A percentile compares a stretch with the other conserved stretches of the same genome.
Evolutionary conservation across 805 yeast species (phyloP).

Genomic region (Wickerhamiella dianesei): DNA sequence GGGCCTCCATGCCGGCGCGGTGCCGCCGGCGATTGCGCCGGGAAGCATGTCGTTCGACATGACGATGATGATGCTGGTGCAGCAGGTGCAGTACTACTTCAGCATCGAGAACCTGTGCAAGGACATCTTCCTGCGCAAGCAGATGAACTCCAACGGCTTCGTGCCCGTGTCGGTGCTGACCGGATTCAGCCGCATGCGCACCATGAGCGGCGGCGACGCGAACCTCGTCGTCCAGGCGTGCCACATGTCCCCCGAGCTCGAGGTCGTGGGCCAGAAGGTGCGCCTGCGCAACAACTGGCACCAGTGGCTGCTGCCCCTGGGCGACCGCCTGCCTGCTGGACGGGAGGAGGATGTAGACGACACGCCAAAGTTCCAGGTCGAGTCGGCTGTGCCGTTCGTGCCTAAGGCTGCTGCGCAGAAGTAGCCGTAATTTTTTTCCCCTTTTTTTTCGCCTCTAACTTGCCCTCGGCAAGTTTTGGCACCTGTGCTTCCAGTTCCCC

Average conservation of each 20-base stretch:
- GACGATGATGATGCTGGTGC: slow-evolving; percentile 24
- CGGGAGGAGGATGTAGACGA: slow-evolving; percentile 28
- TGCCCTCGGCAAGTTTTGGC: not conserved
- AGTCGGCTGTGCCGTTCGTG: slow-evolving; percentile 27
- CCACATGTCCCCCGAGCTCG: slow-evolving; percentile 39
- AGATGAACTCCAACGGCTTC: slow-evolving; percentile 68
- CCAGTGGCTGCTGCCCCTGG: slow-evolving; percentile 54
- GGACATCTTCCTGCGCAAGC: slow-evolving; percentile 69
- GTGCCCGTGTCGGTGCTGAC: slow-evolving; percentile 50
- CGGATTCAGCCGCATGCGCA: slow-evolving; percentile 61
- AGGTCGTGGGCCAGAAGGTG: slow-evolving; percentile 40
- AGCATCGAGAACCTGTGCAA: slow-evolving; percentile 74
- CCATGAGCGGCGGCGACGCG: slow-evolving; percentile 44
- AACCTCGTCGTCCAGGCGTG: slow-evolving; percentile 43
- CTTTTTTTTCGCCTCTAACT: not conserved
- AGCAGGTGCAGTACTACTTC: slow-evolving; percentile 83
- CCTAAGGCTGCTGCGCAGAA: slow-evolving; percentile 13
- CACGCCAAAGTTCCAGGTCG: slow-evolving; percentile 23
- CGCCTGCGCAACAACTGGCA: slow-evolving; percentile 46
- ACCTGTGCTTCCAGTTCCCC: not conserved
- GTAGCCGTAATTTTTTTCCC: not conserved
- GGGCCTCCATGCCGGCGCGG: not conserved
- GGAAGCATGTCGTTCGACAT: slow-evolving; percentile 2
- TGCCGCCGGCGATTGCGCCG: slow-evolving; percentile 1
- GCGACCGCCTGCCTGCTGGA: slow-evolving; percentile 36